Evolutionary conservation across 176 grass and related monocot species (phyloP).

Genomic region (Chloris gayana): DNA sequence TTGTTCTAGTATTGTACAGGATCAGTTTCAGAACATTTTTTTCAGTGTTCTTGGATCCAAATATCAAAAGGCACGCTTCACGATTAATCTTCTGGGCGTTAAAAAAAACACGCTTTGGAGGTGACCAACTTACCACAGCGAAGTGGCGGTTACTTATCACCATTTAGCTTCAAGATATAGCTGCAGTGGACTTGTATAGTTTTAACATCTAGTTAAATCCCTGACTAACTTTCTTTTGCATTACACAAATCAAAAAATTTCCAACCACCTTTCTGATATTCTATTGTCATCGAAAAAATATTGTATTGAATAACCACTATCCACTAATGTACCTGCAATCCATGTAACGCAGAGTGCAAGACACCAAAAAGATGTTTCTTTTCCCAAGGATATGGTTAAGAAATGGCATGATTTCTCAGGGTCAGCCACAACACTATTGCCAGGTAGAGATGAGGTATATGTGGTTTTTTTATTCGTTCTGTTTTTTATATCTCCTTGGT

Average conservation of each 20-base stretch:
- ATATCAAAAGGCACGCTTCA: slow-evolving; percentile 50
- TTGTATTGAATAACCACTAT: slow-evolving; percentile 9
- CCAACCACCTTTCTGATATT: slow-evolving; percentile 35
- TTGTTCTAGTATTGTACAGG: slow-evolving; percentile 1
- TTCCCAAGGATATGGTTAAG: slow-evolving; percentile 36
- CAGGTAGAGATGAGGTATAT: slow-evolving; percentile 36
- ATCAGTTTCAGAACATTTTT: slow-evolving; percentile 21
- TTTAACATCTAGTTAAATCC: neutral
- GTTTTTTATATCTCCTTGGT: neutral
- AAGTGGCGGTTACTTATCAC: slow-evolving; percentile 33
- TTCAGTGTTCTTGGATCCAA: slow-evolving; percentile 39
- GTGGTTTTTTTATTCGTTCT: slow-evolving; percentile 12
- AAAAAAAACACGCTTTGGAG: slow-evolving; percentile 32
- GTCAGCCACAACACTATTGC: slow-evolving; percentile 47
- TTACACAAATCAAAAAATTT: neutral
- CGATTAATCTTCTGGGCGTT: slow-evolving; percentile 19
- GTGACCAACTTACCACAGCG: slow-evolving; percentile 33
- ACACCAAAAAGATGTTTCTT: slow-evolving; percentile 40
- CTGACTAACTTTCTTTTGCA: slow-evolving; percentile 26
- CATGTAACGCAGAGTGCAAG: slow-evolving; percentile 26
- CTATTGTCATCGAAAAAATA: no score
- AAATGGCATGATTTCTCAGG: slow-evolving; percentile 42
- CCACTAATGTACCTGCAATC: slow-evolving; percentile 26
- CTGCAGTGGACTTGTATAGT: neutral
- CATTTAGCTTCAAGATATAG: slow-evolving; percentile 31